Base-by-base conservation (phyloP, 139 green algal genomes). In the Chlamydomonas schloesseri region DNA sequence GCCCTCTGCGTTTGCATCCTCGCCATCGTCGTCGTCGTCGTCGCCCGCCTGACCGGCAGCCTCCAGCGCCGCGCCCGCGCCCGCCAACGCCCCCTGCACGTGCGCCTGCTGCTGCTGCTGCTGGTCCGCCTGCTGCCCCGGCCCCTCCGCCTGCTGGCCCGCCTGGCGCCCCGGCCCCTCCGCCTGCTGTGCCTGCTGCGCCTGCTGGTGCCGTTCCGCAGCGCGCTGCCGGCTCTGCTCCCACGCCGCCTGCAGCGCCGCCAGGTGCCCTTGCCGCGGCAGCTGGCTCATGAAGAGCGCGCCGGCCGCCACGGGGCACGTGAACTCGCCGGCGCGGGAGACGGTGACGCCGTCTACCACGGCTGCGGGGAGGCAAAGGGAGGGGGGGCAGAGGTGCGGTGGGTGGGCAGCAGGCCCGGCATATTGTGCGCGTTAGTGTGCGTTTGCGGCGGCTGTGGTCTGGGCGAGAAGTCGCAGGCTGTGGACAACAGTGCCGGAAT, bases 291-390 rank as follows among this genome's bases (percentile, higher is more conserved):
- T 34, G 55, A 80, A 71, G 10, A 87, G 1, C 28, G 81, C 81
- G 17, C 81, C 81, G 55, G 53, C 72, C 4, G 69, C 69, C 6
- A 87, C 69, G 0, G 81, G 81, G 55, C 81, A 87, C 31, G 81
- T 87, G 81, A 87, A 87, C 55, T 87, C 81, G 42, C 81, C 81
- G 6, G 81, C 71, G 26, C 81, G 69, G 8, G 81, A 87, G 17
- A 87, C 55, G 1, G 55, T 50, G 50, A 87, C 29, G 69, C 34
- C 68, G 34, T 87, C 81, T 0, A 86, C 15, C 21, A 86, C 5
- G 23, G 67, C 80, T 86, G 68, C 50, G 75, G 42, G 26, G 26
- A 23, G 71, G 26, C 42, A 10, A 1, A 24, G 42, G 13, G 71
- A 1, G 26, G 5, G 71, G 0, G 31, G n/a, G 13, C n/a, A 17